Conservation (phyloP, 495 filamentous ascomycete species). For the Glonium stellatum region DNA sequence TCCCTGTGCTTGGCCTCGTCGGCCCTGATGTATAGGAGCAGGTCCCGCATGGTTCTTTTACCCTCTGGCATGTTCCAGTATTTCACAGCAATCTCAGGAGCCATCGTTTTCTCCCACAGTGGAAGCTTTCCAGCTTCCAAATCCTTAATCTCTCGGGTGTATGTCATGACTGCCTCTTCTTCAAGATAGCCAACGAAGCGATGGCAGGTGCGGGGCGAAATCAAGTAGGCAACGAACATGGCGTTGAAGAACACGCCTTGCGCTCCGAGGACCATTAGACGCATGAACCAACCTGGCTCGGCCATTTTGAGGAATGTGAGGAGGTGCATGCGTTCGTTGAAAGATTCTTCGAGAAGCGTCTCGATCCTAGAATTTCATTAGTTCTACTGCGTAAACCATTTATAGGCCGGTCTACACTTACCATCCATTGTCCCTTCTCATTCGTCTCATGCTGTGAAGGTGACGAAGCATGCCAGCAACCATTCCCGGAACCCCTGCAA, state of each 20-base stretch:
- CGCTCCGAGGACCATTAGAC: slow-evolving; percentile 73
- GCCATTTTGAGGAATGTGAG: slow-evolving; percentile 90
- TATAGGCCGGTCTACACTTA: slow-evolving; percentile 19
- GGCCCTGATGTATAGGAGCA: slow-evolving; percentile 81
- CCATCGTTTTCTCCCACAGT: slow-evolving; percentile 68
- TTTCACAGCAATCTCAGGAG: slow-evolving; percentile 77
- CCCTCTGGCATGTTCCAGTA: slow-evolving; percentile 95
- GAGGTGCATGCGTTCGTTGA: slow-evolving; percentile 95
- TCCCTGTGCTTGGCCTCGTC: slow-evolving; percentile 97
- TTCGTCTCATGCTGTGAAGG: slow-evolving; percentile 67
- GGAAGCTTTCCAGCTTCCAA: slow-evolving; percentile 77
- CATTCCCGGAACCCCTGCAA: slow-evolving; percentile 95
- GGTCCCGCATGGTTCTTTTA: slow-evolving; percentile 71
- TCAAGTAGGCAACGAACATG: slow-evolving; percentile 81
- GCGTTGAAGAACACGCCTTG: slow-evolving; percentile 90
- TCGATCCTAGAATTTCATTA: slow-evolving; percentile 58
- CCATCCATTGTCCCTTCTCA: slow-evolving; percentile 96
- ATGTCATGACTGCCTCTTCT: slow-evolving; percentile 94
- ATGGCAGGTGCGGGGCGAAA: slow-evolving; percentile 84
- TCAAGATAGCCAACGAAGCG: slow-evolving; percentile 96
- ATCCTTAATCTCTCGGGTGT: slow-evolving; percentile 78
- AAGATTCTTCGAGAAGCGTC: slow-evolving; percentile 85
- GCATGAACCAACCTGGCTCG: slow-evolving; percentile 85
- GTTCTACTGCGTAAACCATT: background rate
- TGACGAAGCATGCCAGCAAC: slow-evolving; percentile 91